Base-by-base conservation (phyloP, 139 green algal genomes). In the Tetradesmus obliquus region DNA sequence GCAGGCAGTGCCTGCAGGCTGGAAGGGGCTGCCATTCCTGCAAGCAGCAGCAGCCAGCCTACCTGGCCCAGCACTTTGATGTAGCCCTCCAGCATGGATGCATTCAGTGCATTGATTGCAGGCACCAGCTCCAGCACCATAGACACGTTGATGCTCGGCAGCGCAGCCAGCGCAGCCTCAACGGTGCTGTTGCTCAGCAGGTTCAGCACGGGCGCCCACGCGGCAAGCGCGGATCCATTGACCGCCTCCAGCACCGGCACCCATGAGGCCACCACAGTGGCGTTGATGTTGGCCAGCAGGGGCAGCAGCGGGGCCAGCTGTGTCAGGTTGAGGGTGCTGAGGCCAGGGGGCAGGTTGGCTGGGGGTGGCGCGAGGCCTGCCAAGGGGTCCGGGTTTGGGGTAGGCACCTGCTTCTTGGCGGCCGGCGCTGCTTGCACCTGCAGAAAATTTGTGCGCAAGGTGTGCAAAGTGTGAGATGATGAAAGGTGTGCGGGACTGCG, bases 281-380 rank as follows among this genome's bases (percentile, higher is more conserved):
- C 86, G 15, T 90, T 90, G 69, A 90, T 79, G n/a, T 69, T 24
- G 53, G 32, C 58, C 2, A 90, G 71, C 53, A 90, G 69, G 6
- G 86, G 86, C 20, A 90, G 51, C 53, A 90, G 51, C 3, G 86
- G 86, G 15, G 86, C 51, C 71, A 90, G 86, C 71, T 90, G 69
- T 2, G 76, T 81, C 2, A 90, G 55, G 69, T 81, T 66, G 86
- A 90, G 53, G 12, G 86, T 90, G 20, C 32, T 24, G 2, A 90
- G 69, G 24, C 86, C 86, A 20, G 86, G 86, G 2, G 86, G 71
- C 0, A 90, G 71, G 9, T 51, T 32, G 12, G 54, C 22, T 17
- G 57, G 8, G 13, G 6, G 51, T 12, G 71, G 69, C 13, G 51
- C 51, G 2, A 90, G 69, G 20, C 71, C 71, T 32, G 69, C 71